These are phyloP conservation scores for Oryza glumipatula DNA, from an alignment of 176 grass and related monocot species.

Conservation along the genomic window DNA sequence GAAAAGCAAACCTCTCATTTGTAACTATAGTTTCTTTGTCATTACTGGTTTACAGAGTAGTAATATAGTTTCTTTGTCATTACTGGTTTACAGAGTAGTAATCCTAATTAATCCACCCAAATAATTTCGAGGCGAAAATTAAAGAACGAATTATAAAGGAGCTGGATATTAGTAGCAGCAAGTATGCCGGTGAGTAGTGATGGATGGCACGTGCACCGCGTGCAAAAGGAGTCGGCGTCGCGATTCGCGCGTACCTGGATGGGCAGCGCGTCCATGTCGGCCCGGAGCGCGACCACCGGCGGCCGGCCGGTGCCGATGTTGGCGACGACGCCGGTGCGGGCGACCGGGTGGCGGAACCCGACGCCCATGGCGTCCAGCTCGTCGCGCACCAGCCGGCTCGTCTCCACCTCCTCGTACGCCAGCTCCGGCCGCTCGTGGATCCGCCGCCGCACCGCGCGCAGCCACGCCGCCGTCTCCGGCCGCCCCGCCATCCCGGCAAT, in stretches of 20 bases:
- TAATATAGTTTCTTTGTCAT: not conserved
- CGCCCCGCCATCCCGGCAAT: slow-evolving; percentile 55
- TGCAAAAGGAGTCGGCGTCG: not conserved
- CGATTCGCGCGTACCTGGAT: slow-evolving; percentile 62
- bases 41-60: too few relatives aligned
- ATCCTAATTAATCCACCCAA: too few relatives aligned
- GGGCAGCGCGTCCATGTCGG: slow-evolving; percentile 96
- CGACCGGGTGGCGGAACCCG: slow-evolving; percentile 67
- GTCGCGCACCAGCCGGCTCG: slow-evolving; percentile 68
- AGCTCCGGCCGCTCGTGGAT: slow-evolving; percentile 94
- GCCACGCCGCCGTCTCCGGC: slow-evolving; percentile 61
- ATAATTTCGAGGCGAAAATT: not conserved
- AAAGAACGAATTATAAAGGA: not conserved
- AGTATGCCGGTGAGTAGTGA: not conserved
- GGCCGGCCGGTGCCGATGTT: slow-evolving; percentile 67
- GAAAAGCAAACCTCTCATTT: not conserved
- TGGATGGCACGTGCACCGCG: slow-evolving; percentile 1
- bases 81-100: too few relatives aligned
- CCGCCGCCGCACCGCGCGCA: slow-evolving; percentile 57
- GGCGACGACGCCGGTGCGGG: slow-evolving; percentile 83
- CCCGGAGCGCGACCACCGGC: slow-evolving; percentile 79
- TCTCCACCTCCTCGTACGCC: slow-evolving; percentile 97
- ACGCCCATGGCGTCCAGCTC: slow-evolving; percentile 69
- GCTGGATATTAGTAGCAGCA: not conserved
- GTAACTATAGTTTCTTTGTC: not conserved